phyloP scores from a whole-genome alignment of 1,139 yeast species.

The Petasospora fabianii region DNA sequence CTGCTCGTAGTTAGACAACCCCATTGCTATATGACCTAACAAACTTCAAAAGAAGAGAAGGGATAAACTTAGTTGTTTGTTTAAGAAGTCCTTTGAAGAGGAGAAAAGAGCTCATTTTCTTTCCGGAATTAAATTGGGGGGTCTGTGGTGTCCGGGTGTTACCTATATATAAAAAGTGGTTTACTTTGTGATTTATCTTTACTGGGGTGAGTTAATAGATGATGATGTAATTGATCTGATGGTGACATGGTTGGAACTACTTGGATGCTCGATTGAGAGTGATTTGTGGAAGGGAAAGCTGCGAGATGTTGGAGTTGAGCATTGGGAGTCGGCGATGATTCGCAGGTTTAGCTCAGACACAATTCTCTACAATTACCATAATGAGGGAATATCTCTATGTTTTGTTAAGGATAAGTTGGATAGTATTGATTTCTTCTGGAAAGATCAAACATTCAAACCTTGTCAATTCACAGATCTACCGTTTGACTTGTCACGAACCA shows the following conservation, averaged over 20 bases:
- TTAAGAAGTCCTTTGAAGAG: too few species aligned
- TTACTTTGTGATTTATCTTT: too few species aligned
- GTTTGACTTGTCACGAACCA: slow-evolving; percentile 5
- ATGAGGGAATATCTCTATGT: slow-evolving; percentile 16
- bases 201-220: too few species aligned
- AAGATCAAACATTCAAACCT: slow-evolving; percentile 16
- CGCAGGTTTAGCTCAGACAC: slow-evolving; percentile 7
- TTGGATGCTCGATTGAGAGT: too few species aligned
- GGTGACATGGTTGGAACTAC: too few species aligned
- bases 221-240: too few species aligned
- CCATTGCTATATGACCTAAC: too few species aligned
- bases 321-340: slow-evolving; percentile 1
- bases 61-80: too few species aligned
- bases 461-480: slow-evolving; percentile 10
- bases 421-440: slow-evolving; percentile 28
- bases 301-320: neutral
- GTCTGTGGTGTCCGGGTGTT: too few species aligned
- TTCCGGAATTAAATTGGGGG: too few species aligned
- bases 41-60: too few species aligned
- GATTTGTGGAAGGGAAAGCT: neutral
- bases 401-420: slow-evolving; percentile 24
- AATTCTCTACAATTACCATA: slow-evolving; percentile 11
- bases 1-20: slow-evolving; percentile 26
- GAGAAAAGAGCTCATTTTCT: neutral
- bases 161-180: too few species aligned